A percentile compares a stretch with the other conserved stretches of the same genome.
Conservation (phyloP, 805 yeast species). For the Teunomyces gatunensis region DNA sequence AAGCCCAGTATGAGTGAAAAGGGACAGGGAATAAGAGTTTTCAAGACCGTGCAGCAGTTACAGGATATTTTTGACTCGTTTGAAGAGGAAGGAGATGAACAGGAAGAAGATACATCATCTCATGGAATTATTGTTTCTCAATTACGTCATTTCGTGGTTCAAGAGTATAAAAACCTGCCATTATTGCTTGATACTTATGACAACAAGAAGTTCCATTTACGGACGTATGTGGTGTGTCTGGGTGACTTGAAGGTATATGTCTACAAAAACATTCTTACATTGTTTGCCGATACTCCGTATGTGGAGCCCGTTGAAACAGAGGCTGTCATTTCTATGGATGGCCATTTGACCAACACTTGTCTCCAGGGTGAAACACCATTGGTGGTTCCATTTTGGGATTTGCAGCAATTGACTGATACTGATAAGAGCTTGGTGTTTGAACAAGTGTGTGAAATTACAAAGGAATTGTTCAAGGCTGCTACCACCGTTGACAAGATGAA, state of each 20-base stretch:
- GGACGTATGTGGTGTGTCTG: conserved; percentile 75
- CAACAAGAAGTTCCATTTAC: conserved; percentile 79
- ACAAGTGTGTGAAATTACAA: conserved; percentile 59
- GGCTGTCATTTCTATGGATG: conserved; percentile 47
- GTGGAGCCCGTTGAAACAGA: conserved; percentile 19
- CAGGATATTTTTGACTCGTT: conserved; percentile 82
- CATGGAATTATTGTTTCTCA: conserved; percentile 82
- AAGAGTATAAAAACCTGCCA: conserved; percentile 72
- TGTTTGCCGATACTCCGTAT: conserved; percentile 68
- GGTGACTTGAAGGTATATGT: conserved; percentile 80
- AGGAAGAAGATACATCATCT: conserved; percentile 44
- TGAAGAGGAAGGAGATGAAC: conserved; percentile 69
- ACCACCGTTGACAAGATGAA: conserved; percentile 75
- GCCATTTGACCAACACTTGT: conserved; percentile 94
- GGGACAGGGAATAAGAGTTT: conserved; percentile 91
- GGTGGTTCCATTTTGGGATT: conserved; percentile 65
- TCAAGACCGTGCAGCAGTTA: conserved; percentile 72
- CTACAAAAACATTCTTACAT: conserved; percentile 72
- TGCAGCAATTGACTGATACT: conserved; percentile 37
- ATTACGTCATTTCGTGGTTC: conserved; percentile 86
- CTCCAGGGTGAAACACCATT: conserved; percentile 55
- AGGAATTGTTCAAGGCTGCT: conserved; percentile 81
- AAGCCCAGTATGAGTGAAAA: conserved; percentile 97
- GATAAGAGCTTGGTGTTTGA: conserved; percentile 42
- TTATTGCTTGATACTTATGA: conserved; percentile 59